Base-by-base conservation (phyloP, 306 rosid genomes). In the Casuarina glauca region DNA sequence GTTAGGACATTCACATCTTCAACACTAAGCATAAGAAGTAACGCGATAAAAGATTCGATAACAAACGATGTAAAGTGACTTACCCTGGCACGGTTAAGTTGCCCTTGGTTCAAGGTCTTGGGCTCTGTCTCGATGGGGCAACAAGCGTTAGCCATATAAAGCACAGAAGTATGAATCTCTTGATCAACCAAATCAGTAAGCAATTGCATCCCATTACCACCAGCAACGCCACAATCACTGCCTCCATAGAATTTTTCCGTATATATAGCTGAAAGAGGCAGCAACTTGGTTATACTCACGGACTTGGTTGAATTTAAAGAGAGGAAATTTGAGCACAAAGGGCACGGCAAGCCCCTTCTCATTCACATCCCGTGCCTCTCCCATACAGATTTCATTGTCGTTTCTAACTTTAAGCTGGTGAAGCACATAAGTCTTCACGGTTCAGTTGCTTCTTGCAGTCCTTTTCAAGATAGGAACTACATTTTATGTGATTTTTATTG, bases 91-190 rank as follows among this genome's bases (percentile, higher is more conserved):
- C 84, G 88, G 69, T 83, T 74, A 82, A 94, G 89, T 61, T 90
- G 89, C 48, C 74, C 84, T 85, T 62, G 82, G 54, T 79, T 90
- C 67, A 94, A 76, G 61, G 98, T 94, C 83, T 79, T 88, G 41
- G 96, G 97, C 90, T 94, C 97, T 73, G 82, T 6, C 67, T 94
- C 98, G 80, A 94, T 90, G 82, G 94, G 55, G 82, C 93, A 89
- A 68, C 84, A 69, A 3, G 74, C 61, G n/a, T 82, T 83, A 50
- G 89, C 91, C 92, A 91, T 86, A 19, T 8, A 54, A 9, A 70
- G 17, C 77, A 38, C 42, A 44, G 11, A 79, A 82, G 52, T 19
- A 5, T 42, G 52, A 19, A 72, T 76, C 70, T 78, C 57, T 17
- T 63, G 7, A 68, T 57, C 84, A 73, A 50, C 19, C 67, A 76